Conservation (phyloP, 495 filamentous ascomycete genomes). For the Neurospora sp. region DNA sequence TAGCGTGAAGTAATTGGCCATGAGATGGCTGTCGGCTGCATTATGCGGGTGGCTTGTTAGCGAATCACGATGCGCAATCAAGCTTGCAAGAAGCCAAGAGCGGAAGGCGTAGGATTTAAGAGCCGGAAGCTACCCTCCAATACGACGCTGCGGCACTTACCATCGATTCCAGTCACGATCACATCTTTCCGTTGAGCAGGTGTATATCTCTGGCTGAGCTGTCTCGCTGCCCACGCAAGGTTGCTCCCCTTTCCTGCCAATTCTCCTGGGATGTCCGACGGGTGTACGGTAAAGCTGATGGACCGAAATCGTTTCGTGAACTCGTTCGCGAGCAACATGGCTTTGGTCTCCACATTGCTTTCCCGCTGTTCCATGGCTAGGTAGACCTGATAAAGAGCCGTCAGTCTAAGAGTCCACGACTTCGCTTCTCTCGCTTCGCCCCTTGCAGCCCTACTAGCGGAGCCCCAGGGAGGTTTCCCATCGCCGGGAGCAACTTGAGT, state of each 20-base stretch:
- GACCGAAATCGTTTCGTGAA: constrained; percentile 50
- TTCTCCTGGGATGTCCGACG: constrained; percentile 48
- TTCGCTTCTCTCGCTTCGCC: not conserved
- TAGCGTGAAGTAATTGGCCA: constrained; percentile 51
- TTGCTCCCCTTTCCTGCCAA: constrained; percentile 62
- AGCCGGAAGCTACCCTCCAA: not conserved
- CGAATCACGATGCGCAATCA: constrained; percentile 13
- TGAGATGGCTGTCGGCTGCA: constrained; percentile 59
- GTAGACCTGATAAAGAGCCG: constrained; percentile 39
- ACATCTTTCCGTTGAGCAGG: constrained; percentile 43
- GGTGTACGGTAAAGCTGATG: constrained; percentile 53
- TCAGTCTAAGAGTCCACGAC: not conserved
- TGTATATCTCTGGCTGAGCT: constrained; percentile 47
- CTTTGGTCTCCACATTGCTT: constrained; percentile 41
- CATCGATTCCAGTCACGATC: constrained; percentile 60
- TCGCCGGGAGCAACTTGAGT: not conserved
- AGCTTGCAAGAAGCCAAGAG: not conserved
- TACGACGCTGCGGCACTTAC: constrained; percentile 29
- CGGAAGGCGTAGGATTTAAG: not conserved
- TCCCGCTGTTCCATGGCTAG: constrained; percentile 65
- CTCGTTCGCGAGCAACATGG: constrained; percentile 38
- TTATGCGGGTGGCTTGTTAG: constrained; percentile 16
- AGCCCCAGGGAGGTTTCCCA: not conserved
- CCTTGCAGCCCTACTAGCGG: not conserved
- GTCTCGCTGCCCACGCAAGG: constrained; percentile 52